Evolutionary conservation across 164 flowering plant genomes (phyloP), one percentile per base, ranked within the genome.

Genomic region (Paratinospora sagittata): DNA sequence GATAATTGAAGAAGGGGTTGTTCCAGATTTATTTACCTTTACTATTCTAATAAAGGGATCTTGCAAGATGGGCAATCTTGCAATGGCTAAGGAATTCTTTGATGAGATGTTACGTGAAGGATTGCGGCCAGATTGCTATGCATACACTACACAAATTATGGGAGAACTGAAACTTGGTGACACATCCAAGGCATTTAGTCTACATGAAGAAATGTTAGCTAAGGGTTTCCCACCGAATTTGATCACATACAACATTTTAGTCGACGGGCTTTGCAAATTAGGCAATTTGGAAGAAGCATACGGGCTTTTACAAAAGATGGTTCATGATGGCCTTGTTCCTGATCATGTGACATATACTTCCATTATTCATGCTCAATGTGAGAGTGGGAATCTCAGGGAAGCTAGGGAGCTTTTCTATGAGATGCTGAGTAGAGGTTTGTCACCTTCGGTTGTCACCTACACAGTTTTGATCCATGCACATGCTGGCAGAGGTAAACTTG

Each of bases 371-470:
- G 88, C 85, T 66, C 74, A 80, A 69, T 72, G 78, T 72, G 75
- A 81, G 67, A 68, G 69, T 57, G 88, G 88, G 63, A 41, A 75
- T 66, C 79, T 84, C 33, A 73, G 71, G 70, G 83, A 75, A 81
- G 93, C 87, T 33, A 74, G 72, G 66, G 83, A 82, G 12, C 52
- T 87, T 21, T 85, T 87, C 66, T 8, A 72, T 58, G 83, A 85
- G 43, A 88, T 89, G 94, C 67, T 74, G 55, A 72, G 79, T 45
- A 80, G 76, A 71, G 84, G 88, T 2, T 66, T 89, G 62, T 65
- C 78, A 14, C 92, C 94, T 14, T 76, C 90, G 0, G 87, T 88
- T 70, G 88, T 91, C 73, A 87, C 91, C 16, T 89, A 88, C 76
- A 89, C 91, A 16, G 76, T 86, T 8, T 73, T 91, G 68, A 87